Base-by-base conservation (phyloP, 805 yeast species). In the Saccharomycopsis javanensis region DNA sequence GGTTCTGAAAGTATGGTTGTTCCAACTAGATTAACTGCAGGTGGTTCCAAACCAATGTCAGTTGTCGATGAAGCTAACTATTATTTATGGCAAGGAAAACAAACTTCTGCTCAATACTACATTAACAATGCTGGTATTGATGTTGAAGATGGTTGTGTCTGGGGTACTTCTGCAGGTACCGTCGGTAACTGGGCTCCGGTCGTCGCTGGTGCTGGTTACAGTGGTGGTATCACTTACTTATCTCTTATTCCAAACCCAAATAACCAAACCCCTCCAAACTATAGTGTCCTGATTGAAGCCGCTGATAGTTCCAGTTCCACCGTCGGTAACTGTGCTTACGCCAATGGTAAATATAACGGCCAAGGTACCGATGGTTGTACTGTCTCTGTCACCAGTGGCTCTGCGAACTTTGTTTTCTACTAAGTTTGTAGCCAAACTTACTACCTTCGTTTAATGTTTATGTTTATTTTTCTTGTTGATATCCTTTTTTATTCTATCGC, bases 151-250 rank as follows among this genome's bases (percentile, higher is more conserved):
- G 98, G 97, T 66, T 92, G 99, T 78, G 72, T 86, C 65, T 92
- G 99, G 99, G 96, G 97, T 70, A 70, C 81, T 56, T 66, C 77
- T 6, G 89, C 89, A 62, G 78, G 90, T 45, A 86, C 84, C 66
- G 74, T 87, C 63, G 99, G 99, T 75, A 92, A 92, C 86, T 92
- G 96, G 97, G 96, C 98, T 63, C 98, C 98, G 66, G 78, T 92
- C 63, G 86, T 84, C 74, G 77, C 92, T 66, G 99, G 99, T 72
- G 89, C 97, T 55, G 98, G 98, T 69, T 76, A 79, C 74, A 76
- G 87, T 60, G 77, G 76, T 60, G 87, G 88, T 61, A 75, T 81
- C 67, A 78, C 96, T 56, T 91, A 88, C 79, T 74, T 92, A 66
- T 88, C 97, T 7, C 76, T 92, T 72, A 88, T 90, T 75, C 96